phyloP scores from a whole-genome alignment of 2,329 filamentous ascomycete species.

The Calonectria leucothoes region DNA sequence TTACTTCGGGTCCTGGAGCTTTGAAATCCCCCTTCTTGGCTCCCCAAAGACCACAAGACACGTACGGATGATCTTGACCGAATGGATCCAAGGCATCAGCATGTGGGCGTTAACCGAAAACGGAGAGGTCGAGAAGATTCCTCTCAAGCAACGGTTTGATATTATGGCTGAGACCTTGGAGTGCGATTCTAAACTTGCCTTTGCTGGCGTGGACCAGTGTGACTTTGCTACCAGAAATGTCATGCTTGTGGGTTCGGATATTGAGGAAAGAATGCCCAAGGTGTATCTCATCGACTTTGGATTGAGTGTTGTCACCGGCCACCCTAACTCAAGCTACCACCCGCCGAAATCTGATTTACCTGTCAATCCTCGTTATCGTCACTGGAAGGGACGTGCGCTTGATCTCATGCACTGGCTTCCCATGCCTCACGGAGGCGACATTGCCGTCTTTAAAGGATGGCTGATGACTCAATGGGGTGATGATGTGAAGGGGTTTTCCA shows the following conservation, averaged over 20 bases:
- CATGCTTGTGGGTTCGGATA: neutral
- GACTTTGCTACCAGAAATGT: neutral
- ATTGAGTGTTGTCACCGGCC: neutral
- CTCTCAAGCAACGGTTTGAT: neutral
- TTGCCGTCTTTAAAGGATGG: neutral
- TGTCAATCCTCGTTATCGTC: neutral
- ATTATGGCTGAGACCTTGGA: neutral
- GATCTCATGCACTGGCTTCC: neutral
- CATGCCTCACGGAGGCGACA: neutral
- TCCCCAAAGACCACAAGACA: neutral
- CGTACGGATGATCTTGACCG: neutral
- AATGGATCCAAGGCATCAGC: neutral
- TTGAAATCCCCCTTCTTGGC: neutral
- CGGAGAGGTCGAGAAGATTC: neutral
- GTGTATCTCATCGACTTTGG: neutral
- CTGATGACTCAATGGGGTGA: neutral
- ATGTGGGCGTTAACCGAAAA: neutral
- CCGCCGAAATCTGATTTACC: neutral
- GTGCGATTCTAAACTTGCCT: neutral
- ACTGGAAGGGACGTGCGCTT: neutral
- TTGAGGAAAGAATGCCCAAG: neutral
- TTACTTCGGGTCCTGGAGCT: neutral
- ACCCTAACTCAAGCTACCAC: neutral
- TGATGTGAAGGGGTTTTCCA: neutral
- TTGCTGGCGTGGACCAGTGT: neutral